phyloP scores from a whole-genome alignment of 1,139 yeast genomes.

The Kodamaea derodonti region DNA sequence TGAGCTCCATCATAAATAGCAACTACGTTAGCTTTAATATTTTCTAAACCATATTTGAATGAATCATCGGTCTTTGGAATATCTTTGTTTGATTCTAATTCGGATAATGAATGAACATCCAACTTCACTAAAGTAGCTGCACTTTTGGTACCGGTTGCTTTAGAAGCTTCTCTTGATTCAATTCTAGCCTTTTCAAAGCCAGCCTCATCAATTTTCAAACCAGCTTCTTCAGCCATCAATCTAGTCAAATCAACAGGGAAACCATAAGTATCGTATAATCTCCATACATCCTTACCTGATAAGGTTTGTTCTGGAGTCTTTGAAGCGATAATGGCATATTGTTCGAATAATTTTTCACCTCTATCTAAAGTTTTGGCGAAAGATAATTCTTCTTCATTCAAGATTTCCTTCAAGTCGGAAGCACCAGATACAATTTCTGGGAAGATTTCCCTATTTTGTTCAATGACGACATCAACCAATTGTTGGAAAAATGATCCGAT shows the following conservation, averaged over 20 bases:
- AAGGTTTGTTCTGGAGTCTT: constrained; percentile 71
- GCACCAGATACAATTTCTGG: constrained; percentile 81
- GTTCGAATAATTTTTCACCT: constrained; percentile 95
- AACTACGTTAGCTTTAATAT: constrained; percentile 58
- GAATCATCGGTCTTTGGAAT: constrained; percentile 82
- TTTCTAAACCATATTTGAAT: constrained; percentile 65
- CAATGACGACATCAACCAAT: constrained; percentile 89
- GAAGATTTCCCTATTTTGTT: constrained; percentile 81
- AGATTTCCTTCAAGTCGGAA: constrained; percentile 77
- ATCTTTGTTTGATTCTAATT: constrained; percentile 51
- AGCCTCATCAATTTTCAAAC: constrained; percentile 84
- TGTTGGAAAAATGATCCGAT: constrained; percentile 91
- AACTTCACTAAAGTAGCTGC: constrained; percentile 66
- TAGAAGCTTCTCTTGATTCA: constrained; percentile 91
- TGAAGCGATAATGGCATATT: constrained; percentile 80
- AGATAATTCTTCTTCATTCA: constrained; percentile 93
- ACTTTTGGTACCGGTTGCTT: constrained; percentile 69
- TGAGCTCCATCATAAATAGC: constrained; percentile 68
- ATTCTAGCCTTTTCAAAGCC: constrained; percentile 88
- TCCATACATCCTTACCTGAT: constrained; percentile 95
- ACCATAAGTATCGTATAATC: constrained; percentile 98
- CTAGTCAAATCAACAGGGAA: constrained; percentile 98
- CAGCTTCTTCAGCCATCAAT: constrained; percentile 98
- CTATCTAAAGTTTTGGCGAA: constrained; percentile 94
- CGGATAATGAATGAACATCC: constrained; percentile 85